phyloP scores from a whole-genome alignment of 2,329 filamentous ascomycete genomes.

The Fusarium metavorans region DNA sequence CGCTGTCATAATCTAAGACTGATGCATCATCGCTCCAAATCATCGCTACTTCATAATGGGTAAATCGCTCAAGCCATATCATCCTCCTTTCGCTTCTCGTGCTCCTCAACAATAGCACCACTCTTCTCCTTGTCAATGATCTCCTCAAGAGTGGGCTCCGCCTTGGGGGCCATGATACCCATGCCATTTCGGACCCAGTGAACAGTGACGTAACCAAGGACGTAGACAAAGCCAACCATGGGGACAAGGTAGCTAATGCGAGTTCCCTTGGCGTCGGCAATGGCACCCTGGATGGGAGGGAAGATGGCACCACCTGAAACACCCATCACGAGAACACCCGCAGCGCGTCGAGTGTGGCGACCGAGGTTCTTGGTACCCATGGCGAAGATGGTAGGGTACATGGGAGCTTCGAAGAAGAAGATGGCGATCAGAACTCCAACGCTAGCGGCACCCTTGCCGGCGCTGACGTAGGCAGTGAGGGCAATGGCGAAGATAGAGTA shows the following conservation, averaged over 20 bases:
- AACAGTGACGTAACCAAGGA: constrained; percentile 35
- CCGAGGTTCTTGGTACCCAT: constrained; percentile 81
- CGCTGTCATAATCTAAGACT: not conserved
- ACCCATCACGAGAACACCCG: constrained; percentile 76
- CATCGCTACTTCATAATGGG: not conserved
- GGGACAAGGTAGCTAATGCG: constrained; percentile 41
- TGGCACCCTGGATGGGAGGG: constrained; percentile 35
- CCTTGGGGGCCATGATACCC: constrained; percentile 23
- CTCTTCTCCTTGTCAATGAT: constrained; percentile 13
- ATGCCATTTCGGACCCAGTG: constrained; percentile 38
- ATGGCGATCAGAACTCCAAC: constrained; percentile 76
- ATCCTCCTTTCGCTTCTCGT: constrained; percentile 35
- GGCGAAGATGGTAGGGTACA: constrained; percentile 85
- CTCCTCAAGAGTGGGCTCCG: not conserved
- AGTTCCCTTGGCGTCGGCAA: constrained; percentile 39
- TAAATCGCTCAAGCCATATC: constrained; percentile 22
- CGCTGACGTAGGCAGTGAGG: constrained; percentile 60
- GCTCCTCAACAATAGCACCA: constrained; percentile 29
- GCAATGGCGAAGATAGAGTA: constrained; percentile 74
- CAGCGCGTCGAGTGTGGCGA: constrained; percentile 80
- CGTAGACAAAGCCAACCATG: constrained; percentile 41
- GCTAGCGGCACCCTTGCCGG: constrained; percentile 56
- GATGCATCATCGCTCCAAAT: not conserved
- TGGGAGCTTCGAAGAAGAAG: constrained; percentile 83
- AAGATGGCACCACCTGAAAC: constrained; percentile 74